Percentiles rank a stretch among this genome's conserved stretches.
Evolutionary conservation across 192 early-diverging fungal genomes (phyloP).

Genomic region (Mycoemilia scoparia): DNA sequence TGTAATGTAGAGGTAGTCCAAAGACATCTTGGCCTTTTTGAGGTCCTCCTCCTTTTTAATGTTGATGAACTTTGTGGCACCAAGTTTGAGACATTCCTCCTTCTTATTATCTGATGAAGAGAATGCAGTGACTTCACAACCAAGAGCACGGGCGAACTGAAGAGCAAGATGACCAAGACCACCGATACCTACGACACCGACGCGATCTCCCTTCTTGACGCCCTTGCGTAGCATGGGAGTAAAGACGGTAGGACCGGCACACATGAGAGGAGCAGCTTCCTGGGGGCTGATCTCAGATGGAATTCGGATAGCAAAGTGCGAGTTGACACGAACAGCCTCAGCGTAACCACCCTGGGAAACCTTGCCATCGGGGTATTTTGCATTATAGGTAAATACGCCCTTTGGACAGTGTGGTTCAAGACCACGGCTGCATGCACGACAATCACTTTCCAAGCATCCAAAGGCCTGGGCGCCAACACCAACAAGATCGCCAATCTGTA

Average conservation of each 20-base stretch:
- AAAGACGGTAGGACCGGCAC: constrained; percentile 66
- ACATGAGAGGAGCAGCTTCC: constrained; percentile 56
- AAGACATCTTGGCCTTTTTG: constrained; percentile 3
- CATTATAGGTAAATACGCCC: constrained; percentile 32
- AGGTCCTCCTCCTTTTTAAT: constrained; percentile 13
- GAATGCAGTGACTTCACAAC: constrained; percentile 32
- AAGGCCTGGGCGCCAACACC: constrained; percentile 49
- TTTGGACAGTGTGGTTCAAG: constrained; percentile 24
- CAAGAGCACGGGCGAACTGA: constrained; percentile 37
- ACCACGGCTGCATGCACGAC: constrained; percentile 28
- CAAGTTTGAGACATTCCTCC: constrained; percentile 31
- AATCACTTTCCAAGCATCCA: constrained; percentile 32
- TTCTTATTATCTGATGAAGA: constrained; percentile 39
- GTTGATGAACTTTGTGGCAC: constrained; percentile 33
- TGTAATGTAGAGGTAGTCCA: constrained; percentile 19
- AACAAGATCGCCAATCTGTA: constrained; percentile 39
- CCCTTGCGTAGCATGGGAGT: constrained; percentile 41
- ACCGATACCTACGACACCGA: constrained; percentile 64
- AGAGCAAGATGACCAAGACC: constrained; percentile 58
- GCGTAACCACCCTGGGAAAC: constrained; percentile 38
- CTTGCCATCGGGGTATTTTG: constrained; percentile 29
- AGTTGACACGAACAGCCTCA: constrained; percentile 38
- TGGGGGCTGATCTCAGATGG: constrained; percentile 28
- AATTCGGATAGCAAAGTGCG: constrained; percentile 47
- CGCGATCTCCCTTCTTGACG: constrained; percentile 37